Conservation (phyloP, 2,329 filamentous ascomycete species). For the Geosmithia putterillii region DNA sequence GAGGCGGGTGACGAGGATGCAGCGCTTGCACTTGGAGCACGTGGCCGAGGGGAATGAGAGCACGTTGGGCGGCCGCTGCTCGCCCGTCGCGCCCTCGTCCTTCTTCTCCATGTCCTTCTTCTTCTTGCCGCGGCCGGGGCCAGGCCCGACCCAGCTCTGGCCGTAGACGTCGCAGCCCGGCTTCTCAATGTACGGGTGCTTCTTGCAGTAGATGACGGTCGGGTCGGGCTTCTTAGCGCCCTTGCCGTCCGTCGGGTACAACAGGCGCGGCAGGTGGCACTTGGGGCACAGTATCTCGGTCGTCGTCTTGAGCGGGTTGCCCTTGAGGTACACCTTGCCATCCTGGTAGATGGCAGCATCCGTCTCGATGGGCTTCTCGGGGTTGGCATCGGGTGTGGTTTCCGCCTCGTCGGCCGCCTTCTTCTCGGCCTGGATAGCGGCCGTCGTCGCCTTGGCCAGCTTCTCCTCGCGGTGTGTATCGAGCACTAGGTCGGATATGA, state of each 20-base stretch:
- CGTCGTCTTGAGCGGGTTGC: constrained; percentile 60
- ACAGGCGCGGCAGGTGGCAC: constrained; percentile 62
- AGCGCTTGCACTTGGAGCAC: constrained; percentile 55
- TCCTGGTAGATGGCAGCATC: constrained; percentile 60
- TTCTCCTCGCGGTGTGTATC: constrained; percentile 71
- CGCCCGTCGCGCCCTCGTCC: constrained; percentile 33
- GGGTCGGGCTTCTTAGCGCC: constrained; percentile 55
- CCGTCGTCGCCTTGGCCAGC: constrained; percentile 53
- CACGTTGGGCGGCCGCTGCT: constrained; percentile 47
- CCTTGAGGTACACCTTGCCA: constrained; percentile 55
- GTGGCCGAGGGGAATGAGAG: constrained; percentile 54
- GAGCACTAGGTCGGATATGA: constrained; percentile 63
- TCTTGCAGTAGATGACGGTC: constrained; percentile 63
- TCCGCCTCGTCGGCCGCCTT: constrained; percentile 43
- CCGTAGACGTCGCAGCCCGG: constrained; percentile 71
- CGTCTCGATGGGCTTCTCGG: constrained; percentile 49
- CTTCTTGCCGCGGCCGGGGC: constrained; percentile 61
- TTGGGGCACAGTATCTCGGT: constrained; percentile 61
- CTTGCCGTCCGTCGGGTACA: constrained; percentile 60
- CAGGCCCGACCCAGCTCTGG: constrained; percentile 65
- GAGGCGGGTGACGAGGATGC: constrained; percentile 50
- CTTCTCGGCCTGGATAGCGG: constrained; percentile 53
- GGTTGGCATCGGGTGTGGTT: constrained; percentile 37
- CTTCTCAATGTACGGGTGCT: constrained; percentile 65
- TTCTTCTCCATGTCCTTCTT: constrained; percentile 65